These are phyloP conservation scores for Forsythia suspensa DNA, from an alignment of 257 asterid species.

Conservation along the genomic window DNA sequence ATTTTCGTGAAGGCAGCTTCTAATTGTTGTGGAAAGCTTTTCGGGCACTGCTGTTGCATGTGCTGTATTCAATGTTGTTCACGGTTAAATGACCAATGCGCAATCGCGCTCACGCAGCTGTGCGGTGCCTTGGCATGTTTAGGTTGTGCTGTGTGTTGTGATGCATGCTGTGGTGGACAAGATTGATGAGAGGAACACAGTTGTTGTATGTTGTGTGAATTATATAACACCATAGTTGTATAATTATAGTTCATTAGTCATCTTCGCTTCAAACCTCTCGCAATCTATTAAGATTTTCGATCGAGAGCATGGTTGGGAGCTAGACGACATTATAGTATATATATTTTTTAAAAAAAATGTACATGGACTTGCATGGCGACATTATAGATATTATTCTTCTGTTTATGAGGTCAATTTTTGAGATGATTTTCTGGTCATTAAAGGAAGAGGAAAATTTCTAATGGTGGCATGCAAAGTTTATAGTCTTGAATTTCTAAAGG, in stretches of 20 bases:
- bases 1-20: constrained; percentile 58
- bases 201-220: background rate
- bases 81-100: constrained; percentile 69
- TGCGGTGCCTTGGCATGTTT: constrained; percentile 69
- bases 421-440: no score
- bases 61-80: constrained; percentile 75
- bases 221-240: background rate
- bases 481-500: background rate
- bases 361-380: background rate
- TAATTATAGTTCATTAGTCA: background rate
- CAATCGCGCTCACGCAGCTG: constrained; percentile 59
- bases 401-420: background rate
- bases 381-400: background rate
- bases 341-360: background rate
- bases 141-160: constrained; percentile 69
- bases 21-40: constrained; percentile 65
- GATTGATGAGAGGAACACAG: constrained; percentile 29
- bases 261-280: background rate
- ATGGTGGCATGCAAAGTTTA: background rate
- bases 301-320: background rate
- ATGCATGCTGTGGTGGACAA: constrained; percentile 50
- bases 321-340: no score
- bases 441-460: background rate
- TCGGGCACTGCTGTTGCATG: constrained; percentile 70
- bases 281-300: background rate